These are phyloP conservation scores for Sisymbrium altissimum DNA, from an alignment of 345 rosid species.

Conservation along the genomic window DNA sequence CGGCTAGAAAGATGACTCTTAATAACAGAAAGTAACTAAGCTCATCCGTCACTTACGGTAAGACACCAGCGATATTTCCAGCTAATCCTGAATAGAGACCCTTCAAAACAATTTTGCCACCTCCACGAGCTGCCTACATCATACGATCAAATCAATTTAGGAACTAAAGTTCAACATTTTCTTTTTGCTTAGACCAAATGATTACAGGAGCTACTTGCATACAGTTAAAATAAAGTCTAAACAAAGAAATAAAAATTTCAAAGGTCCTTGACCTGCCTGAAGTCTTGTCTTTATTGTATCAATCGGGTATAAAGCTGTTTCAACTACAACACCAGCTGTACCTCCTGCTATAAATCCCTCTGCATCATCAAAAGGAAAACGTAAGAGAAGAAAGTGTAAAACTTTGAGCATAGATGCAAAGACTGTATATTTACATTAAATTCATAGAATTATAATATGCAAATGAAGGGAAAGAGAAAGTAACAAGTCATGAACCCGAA, in stretches of 20 bases:
- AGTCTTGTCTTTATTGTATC: conserved; percentile 94
- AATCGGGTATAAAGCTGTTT: conserved; percentile 86
- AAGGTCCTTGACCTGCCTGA: conserved; percentile 58
- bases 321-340: conserved; percentile 93
- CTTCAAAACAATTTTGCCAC: conserved; percentile 70
- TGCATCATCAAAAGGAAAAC: conserved; percentile 28
- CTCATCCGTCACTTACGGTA: conserved; percentile 61
- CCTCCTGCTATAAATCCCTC: conserved; percentile 97
- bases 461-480: too few relatives aligned
- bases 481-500: neutral
- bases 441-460: too few relatives aligned
- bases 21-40: conserved; percentile 7
- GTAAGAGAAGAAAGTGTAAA: neutral
- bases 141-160: neutral
- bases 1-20: neutral
- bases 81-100: conserved; percentile 97
- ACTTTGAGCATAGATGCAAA: neutral
- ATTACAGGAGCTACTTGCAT: neutral
- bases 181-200: neutral
- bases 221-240: neutral
- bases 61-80: conserved; percentile 90
- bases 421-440: too few relatives aligned
- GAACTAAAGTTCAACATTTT: neutral
- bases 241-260: neutral
- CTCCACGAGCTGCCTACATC: conserved; percentile 76